A percentile compares a stretch with the other conserved stretches of the same genome.
Conservation (phyloP, 192 early-diverging fungal species). For the Backusella parvicylindrica region DNA sequence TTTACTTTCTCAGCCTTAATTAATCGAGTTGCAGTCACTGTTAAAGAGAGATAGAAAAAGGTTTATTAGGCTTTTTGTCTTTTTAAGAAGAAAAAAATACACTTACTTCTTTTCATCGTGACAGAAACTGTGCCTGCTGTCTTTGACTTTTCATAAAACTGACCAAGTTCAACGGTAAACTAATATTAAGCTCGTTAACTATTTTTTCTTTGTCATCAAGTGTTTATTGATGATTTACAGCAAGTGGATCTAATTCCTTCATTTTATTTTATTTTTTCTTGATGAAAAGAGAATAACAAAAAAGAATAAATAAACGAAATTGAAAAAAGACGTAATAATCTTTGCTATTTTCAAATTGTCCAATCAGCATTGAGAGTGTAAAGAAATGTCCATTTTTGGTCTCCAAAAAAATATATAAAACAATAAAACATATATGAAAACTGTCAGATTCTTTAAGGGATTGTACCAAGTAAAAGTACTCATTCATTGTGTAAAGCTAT, state of each 20-base stretch:
- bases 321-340: neutral
- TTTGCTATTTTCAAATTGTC: neutral
- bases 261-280: conserved; percentile 4
- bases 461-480: too few relatives aligned
- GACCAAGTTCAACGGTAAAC: conserved; percentile 36
- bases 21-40: conserved; percentile 22
- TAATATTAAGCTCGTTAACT: conserved; percentile 3
- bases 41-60: neutral
- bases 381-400: neutral
- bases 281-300: conserved; percentile 4
- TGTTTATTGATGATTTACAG: conserved; percentile 12
- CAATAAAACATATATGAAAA: too few relatives aligned
- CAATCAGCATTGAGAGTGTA: neutral
- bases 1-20: neutral
- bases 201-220: neutral
- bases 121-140: conserved; percentile 27
- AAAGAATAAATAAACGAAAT: neutral
- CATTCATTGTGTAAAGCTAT: too few relatives aligned
- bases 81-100: neutral
- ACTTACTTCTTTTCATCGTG: conserved; percentile 39
- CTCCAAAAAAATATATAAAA: too few relatives aligned
- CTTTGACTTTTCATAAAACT: conserved; percentile 32
- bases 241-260: conserved; percentile 30
- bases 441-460: too few relatives aligned
- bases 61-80: neutral